phyloP scores from a whole-genome alignment of 208 protist genomes.

The Borovskyia barvae region DNA sequence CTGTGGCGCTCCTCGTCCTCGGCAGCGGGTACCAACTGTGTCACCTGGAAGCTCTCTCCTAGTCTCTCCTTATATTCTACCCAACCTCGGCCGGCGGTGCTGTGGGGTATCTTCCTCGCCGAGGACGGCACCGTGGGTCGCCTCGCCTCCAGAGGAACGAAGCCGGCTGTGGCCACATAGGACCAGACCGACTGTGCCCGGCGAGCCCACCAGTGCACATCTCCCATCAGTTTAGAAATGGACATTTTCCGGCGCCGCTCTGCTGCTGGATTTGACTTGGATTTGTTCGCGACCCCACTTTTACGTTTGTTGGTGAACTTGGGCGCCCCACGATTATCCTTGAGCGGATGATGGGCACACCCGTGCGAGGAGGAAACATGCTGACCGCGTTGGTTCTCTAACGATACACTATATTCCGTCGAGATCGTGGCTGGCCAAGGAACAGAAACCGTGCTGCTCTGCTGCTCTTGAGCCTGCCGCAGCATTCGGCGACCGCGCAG shows the following conservation, averaged over 20 bases:
- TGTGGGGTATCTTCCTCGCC: too few relatives aligned
- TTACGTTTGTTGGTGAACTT: too few relatives aligned
- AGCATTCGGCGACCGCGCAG: slow-evolving; percentile 48
- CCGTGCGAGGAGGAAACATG: too few relatives aligned
- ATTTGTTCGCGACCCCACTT: too few relatives aligned
- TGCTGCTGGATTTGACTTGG: too few relatives aligned
- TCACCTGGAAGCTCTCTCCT: slow-evolving; percentile 36
- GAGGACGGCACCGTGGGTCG: background rate
- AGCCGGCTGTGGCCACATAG: background rate
- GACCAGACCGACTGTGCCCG: slow-evolving; percentile 7
- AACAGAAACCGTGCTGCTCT: slow-evolving; percentile 7
- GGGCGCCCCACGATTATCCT: too few relatives aligned
- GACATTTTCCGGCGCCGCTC: too few relatives aligned
- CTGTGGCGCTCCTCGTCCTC: slow-evolving; percentile 52
- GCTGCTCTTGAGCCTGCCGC: slow-evolving; percentile 23
- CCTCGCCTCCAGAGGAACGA: background rate
- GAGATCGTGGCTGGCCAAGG: slow-evolving; percentile 10
- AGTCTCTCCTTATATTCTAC: slow-evolving; percentile 57
- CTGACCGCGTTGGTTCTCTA: too few relatives aligned
- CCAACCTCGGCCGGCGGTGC: too few relatives aligned
- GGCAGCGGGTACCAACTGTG: slow-evolving; percentile 40
- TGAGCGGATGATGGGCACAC: too few relatives aligned
- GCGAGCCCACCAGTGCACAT: slow-evolving; percentile 20
- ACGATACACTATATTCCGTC: slow-evolving; percentile 12
- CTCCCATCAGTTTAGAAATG: slow-evolving; percentile 6